phyloP scores from a whole-genome alignment of 2,329 filamentous ascomycete species.

The Xylariaceae sp. region DNA sequence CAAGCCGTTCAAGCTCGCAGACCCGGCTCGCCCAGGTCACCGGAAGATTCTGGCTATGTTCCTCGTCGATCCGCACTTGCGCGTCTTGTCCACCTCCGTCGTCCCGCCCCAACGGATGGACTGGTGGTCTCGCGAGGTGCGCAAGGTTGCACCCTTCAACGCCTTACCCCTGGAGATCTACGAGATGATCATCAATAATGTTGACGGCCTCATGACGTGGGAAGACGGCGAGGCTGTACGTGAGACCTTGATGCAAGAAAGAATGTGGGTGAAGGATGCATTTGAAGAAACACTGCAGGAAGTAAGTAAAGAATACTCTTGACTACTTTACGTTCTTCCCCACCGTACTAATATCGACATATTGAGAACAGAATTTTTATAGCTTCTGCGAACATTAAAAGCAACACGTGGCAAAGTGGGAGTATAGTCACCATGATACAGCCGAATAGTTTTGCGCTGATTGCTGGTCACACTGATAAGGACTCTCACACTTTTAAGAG shows the following conservation, averaged over 20 bases:
- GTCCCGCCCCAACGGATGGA: constrained; percentile 37
- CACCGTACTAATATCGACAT: background rate
- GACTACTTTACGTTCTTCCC: background rate
- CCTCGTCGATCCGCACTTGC: constrained; percentile 52
- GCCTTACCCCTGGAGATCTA: constrained; percentile 31
- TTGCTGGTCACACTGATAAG: no score
- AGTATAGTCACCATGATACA: no score
- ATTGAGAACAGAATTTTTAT: background rate
- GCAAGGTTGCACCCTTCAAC: constrained; percentile 28
- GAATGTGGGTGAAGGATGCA: constrained; percentile 3
- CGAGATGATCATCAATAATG: constrained; percentile 19
- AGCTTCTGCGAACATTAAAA: background rate
- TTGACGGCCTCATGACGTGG: constrained; percentile 25
- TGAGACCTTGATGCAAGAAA: constrained; percentile 23
- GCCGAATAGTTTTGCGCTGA: no score
- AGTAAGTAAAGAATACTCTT: background rate
- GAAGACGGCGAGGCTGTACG: constrained; percentile 21
- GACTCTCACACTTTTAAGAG: no score
- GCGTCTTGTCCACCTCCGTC: constrained; percentile 43
- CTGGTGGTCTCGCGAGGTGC: constrained; percentile 31
- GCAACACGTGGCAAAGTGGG: no score
- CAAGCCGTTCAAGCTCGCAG: constrained; percentile 44
- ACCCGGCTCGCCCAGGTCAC: constrained; percentile 50
- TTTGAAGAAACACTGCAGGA: constrained; percentile 4
- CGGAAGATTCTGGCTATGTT: constrained; percentile 55